Evolutionary conservation across 208 protist genomes (phyloP), one percentile per base, ranked within the genome.

Genomic region (Trypanosoma melophagium): DNA sequence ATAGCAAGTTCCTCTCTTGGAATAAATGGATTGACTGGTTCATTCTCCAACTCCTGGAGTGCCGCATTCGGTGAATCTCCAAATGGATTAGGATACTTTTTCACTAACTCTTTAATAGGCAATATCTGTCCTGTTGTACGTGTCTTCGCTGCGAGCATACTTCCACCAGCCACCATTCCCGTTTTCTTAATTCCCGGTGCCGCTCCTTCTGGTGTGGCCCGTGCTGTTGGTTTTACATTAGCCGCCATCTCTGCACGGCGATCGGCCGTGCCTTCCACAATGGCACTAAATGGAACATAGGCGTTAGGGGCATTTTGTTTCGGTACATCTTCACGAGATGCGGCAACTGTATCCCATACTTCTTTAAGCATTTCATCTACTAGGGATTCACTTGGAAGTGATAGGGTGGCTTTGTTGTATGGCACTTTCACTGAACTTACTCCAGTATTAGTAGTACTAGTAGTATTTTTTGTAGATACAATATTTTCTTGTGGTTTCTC

Each of bases 71-170:
- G 70, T 10, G 81, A 87, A 57, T 88, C 78, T 12, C 89, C 89
- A 58, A 95, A 95, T 1, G 89, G 89, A 68, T 95, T 95, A 7
- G 86, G 80, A 61, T 87, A 95, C 42, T 82, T 86, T 21, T 80
- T 80, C n/a, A 78, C 78, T n/a, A 79, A 60, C 76, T 95, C 83
- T 38, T 76, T 77, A 10, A 93, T 81, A 12, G 74, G 69, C 62
- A 87, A n/a, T 7, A 21, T 44, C 7, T 19, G 25, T 22, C 41
- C 59, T n/a, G 21, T 49, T 21, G 7, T n/a, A 19, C 47, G 25
- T 12, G 1, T 59, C 38, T 49, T 58, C 19, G n/a, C 24, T 7
- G 35, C 54, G 2, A 40, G 14, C 21, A 70, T 58, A 8, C 54
- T 40, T 7, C 55, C 57, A 19, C 63, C 57, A 0, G 71, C 8